Percentiles rank a stretch among this genome's conserved stretches.
These are phyloP conservation scores for Boletus subcaerulescens DNA, from an alignment of 768 basidiomycete species.

Conservation along the genomic window DNA sequence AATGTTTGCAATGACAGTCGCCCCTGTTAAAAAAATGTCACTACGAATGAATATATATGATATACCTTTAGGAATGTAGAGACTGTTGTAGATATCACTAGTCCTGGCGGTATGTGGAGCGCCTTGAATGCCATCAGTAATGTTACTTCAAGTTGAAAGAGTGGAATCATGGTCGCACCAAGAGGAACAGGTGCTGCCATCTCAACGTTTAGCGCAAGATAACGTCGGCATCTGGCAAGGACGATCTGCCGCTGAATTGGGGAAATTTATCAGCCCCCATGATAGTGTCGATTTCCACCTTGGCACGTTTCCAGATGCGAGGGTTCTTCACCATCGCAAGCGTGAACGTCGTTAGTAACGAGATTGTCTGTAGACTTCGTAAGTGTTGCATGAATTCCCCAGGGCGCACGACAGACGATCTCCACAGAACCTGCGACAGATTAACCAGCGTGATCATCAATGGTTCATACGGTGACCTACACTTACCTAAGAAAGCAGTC, in stretches of 20 bases:
- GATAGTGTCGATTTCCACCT: slow-evolving; percentile 8
- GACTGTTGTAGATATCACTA: slow-evolving; percentile 42
- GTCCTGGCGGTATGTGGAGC: slow-evolving; percentile 25
- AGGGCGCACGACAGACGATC: slow-evolving; percentile 5
- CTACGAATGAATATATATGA: neutral
- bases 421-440: slow-evolving; percentile 8
- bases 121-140: neutral
- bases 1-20: slow-evolving; percentile 10
- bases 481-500: slow-evolving; percentile 17
- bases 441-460: neutral
- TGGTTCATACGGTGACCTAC: neutral
- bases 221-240: slow-evolving; percentile 10
- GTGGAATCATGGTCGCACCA: neutral
- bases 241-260: slow-evolving; percentile 4
- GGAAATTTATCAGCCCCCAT: slow-evolving; percentile 7
- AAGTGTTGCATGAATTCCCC: neutral
- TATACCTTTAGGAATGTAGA: slow-evolving; percentile 50
- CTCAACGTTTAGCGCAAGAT: slow-evolving; percentile 11
- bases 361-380: slow-evolving; percentile 2
- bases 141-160: neutral
- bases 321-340: slow-evolving; percentile 16
- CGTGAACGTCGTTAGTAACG: slow-evolving; percentile 1
- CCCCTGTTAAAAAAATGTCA: slow-evolving; percentile 1
- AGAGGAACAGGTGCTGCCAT: slow-evolving; percentile 10
- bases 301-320: slow-evolving; percentile 5